Base-by-base conservation (phyloP, 2,329 filamentous ascomycete genomes). In the Chaetomiaceae sp. region DNA sequence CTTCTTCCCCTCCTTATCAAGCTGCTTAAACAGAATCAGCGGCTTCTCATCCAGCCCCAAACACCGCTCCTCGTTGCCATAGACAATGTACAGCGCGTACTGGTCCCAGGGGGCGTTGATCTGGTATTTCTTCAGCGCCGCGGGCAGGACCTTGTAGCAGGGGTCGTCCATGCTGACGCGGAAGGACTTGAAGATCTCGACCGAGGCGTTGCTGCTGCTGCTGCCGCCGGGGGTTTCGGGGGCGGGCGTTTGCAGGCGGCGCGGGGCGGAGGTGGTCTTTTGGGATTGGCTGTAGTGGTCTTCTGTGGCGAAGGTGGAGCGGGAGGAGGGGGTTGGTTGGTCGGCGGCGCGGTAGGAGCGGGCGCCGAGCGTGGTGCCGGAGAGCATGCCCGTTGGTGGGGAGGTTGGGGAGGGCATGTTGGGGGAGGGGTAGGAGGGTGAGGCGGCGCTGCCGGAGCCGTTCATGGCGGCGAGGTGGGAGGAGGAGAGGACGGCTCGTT, bases 181-280 rank as follows among this genome's bases (percentile, higher is more conserved):
- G 79, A 99, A 99, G 1, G 89, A 95, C 68, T 99, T 99, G 82
- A 97, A 97, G 53, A 99, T 96, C 69, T 99, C 93, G 53, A 96
- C 91, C 1, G 81, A 82, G 12, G 77, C 73, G 53, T 77, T 78
- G 62, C 73, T 75, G 5, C 73, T 69, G 52, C 73, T 78, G 62
- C 73, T 75, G 5, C 73, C 69, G 52, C 73, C 76, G 0, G 81
- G 78, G 1, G 81, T 83, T 56, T 85, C 81, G 17, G 79, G 78
- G 2, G 78, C 79, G 0, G 81, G 81, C 1, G 81, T 84, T 64
- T 82, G 80, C 58, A 78, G 75, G 41, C 82, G 72, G 50, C 80
- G 75, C n/a, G 78, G 78, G 4, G 72, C 73, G 3, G 67, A 61
- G 4, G 65, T 66, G 53, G 70, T 68, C 16, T 69, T 71, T 33